Evolutionary conservation across 352 stramenopile genomes (phyloP), one percentile per base, ranked within the genome.

Genomic region (Globisporangium middletonii): DNA sequence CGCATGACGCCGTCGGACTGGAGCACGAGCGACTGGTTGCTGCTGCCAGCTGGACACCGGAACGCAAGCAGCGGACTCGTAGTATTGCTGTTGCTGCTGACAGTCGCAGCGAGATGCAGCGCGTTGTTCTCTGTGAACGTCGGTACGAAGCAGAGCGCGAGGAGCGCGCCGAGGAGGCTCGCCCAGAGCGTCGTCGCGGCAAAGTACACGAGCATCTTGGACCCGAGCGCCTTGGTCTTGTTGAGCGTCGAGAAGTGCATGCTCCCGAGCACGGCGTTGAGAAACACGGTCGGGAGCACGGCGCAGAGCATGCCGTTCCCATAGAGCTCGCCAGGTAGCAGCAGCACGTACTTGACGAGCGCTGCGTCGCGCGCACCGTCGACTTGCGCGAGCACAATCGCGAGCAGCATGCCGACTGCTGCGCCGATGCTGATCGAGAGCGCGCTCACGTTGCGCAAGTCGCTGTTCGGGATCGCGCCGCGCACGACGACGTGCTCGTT

Each of bases 131-230:
- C 51, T 2, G 62, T 61, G 8, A 86, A 69, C 42, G 77, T 60
- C 23, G 68, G 62, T 35, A 69, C 63, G 27, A 79, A 64, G n/a
- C 57, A 65, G 19, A 80, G 52, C 16, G 62, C 70, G 19, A 85
- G 50, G n/a, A 86, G 38, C 27, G 68, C 69, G 16, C 79, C 79
- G 19, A 89, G n/a, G 0, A 61, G 55, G 45, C 77, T 82, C 37
- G 73, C 77, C 50, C 66, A 66, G 37, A 88, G 46, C 46, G 73
- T 81, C 11, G 66, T 59, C 3, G 55, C 50, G 42, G 68, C 38
- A 63, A 83, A 87, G 26, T 53, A 74, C 42, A 55, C 59, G 33
- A 69, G 41, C 28, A 73, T 62, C 38, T 67, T 68, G 55, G 41
- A 57, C 35, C 52, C 55, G 41, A 81, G 59, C 33, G 62, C 54